Evolutionary conservation across 2,329 filamentous ascomycete species (phyloP).

Genomic region (Cladosporium austrohemisphaericum): DNA sequence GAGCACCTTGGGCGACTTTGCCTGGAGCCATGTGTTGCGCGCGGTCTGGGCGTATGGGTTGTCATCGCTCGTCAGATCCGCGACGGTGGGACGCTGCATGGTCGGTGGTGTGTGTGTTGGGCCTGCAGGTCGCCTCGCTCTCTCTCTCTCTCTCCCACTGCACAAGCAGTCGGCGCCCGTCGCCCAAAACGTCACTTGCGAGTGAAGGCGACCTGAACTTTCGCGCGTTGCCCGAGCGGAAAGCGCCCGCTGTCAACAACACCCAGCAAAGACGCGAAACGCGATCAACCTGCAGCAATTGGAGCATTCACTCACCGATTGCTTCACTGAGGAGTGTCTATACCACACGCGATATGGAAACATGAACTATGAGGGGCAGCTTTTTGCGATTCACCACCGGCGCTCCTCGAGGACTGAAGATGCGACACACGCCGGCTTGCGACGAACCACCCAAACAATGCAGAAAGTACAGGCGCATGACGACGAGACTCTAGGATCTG

Average conservation of each 20-base stretch:
- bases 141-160: conserved; percentile 1
- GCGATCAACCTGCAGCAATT: background rate
- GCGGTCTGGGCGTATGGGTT: conserved; percentile 66
- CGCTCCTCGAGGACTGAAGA: background rate
- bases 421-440: background rate
- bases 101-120: background rate
- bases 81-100: conserved; percentile 57
- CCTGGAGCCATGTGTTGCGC: conserved; percentile 77
- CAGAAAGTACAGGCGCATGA: conserved; percentile 26
- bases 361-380: conserved; percentile 10
- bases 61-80: conserved; percentile 64
- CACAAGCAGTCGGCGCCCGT: background rate
- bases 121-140: conserved; percentile 7
- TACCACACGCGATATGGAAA: background rate
- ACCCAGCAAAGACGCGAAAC: background rate
- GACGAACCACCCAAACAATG: conserved; percentile 16
- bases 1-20: conserved; percentile 65
- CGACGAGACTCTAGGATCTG: conserved; percentile 19
- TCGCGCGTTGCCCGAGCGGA: background rate
- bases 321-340: background rate
- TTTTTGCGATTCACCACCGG: conserved; percentile 3
- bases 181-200: conserved; percentile 5
- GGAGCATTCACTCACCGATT: background rate
- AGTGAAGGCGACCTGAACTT: conserved; percentile 2
- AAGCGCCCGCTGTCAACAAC: background rate